These are phyloP conservation scores for Brassica rapa DNA, from an alignment of 345 rosid genomes.

Conservation along the genomic window DNA sequence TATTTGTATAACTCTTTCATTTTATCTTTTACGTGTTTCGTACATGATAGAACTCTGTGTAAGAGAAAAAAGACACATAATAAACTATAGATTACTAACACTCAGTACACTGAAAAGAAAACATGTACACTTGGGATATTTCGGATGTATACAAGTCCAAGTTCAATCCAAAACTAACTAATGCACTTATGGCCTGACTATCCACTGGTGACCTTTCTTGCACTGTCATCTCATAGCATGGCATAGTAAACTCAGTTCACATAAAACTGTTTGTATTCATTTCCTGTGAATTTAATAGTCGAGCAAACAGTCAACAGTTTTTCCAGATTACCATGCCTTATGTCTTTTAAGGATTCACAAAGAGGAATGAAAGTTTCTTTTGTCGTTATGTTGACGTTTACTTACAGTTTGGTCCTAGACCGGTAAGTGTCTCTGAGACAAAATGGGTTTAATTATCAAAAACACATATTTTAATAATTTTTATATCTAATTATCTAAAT, in stretches of 20 bases:
- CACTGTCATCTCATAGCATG: constrained; percentile 1
- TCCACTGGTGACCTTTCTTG: constrained; percentile 10
- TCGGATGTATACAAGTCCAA: constrained; percentile 14
- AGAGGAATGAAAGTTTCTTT: neutral
- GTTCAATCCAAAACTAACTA: constrained; percentile 15
- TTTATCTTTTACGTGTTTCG: constrained; percentile 13
- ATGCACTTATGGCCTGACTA: neutral
- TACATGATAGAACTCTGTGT: constrained; percentile 12
- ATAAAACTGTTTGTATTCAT: constrained; percentile 39
- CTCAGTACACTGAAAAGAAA: neutral
- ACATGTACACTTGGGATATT: neutral
- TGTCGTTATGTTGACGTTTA: neutral
- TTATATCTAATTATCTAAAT: too few relatives aligned
- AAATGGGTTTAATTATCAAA: neutral
- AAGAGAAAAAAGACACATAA: neutral
- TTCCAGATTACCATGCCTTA: constrained; percentile 53
- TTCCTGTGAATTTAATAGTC: constrained; percentile 45
- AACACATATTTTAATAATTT: too few relatives aligned
- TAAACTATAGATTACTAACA: neutral
- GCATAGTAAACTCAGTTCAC: neutral
- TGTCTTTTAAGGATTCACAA: constrained; percentile 43
- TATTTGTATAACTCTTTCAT: neutral
- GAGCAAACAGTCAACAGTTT: constrained; percentile 52
- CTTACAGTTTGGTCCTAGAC: neutral
- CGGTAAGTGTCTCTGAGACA: neutral